Base-by-base conservation (phyloP, 768 basidiomycete species). In the Psilocybe sp. region DNA sequence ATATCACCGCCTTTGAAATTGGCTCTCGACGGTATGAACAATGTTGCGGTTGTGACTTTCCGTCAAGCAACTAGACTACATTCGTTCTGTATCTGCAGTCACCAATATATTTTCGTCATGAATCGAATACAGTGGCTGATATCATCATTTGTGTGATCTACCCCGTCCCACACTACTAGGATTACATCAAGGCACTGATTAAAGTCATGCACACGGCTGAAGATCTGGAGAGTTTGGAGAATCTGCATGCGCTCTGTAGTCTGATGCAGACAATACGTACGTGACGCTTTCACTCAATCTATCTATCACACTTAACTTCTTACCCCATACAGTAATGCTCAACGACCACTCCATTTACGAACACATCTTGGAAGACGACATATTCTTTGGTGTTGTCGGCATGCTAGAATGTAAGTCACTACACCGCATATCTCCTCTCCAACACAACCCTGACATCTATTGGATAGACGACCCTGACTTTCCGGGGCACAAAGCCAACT, bases 301-400 rank as follows among this genome's bases (percentile, higher is more conserved):
- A 19, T 50, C 35, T 36, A 15, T 9, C 19, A 23, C 18, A 16
- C 18, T 52, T 3, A 18, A 45, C 31, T 33, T 40, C 33, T 50
- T 20, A 34, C 18, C 20, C 49, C 38, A 41, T 51, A 14, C 62
- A 97, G 94, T 99, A 55, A 83, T 92, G 76, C 79, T 98, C 62
- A 98, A 98, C 65, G 97, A 99, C 67, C 93, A 94, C 65, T 78
- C 77, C 36, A 81, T 99, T 66, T 95, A 95, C 65, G 96, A 99
- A 69, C 89, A 94, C 64, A 88, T 99, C 56, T 78, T 98, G 35
- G 87, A 92, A 49, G 95, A 98, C 61, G 89, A 94, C 34, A 71
- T 93, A 46, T 98, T 97, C 70, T 81, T 89, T 56, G 93, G 92
- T 43, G 90, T 98, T 42, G 83, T 95, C 37, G 94, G 95, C 40